Percentiles rank a stretch among this genome's conserved stretches.
These are phyloP conservation scores for Cynanchum wilfordii DNA, from an alignment of 257 asterid genomes.

Conservation along the genomic window DNA sequence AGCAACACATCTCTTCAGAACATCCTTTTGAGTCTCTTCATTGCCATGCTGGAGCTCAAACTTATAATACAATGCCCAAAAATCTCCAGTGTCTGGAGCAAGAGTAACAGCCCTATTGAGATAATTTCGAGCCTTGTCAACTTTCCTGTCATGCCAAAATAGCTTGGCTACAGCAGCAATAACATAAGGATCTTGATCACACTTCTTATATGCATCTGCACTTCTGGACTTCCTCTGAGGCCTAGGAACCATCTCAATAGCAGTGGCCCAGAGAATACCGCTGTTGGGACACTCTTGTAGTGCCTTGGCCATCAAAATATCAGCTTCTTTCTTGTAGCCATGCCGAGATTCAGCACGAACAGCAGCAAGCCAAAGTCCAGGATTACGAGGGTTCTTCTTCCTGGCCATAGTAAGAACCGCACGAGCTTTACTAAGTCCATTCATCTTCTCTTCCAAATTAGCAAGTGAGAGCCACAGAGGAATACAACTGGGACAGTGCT, in stretches of 20 bases:
- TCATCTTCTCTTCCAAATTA: constrained; percentile 66
- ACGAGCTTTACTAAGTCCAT: constrained; percentile 68
- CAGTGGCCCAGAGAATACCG: constrained; percentile 77
- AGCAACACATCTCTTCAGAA: constrained; percentile 58
- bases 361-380: constrained; percentile 90
- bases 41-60: constrained; percentile 72
- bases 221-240: constrained; percentile 65
- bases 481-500: constrained; percentile 59
- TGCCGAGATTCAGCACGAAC: constrained; percentile 73
- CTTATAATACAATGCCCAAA: constrained; percentile 78
- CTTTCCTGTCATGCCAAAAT: constrained; percentile 86
- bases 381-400: constrained; percentile 71
- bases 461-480: constrained; percentile 88
- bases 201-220: constrained; percentile 59
- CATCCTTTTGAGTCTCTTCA: constrained; percentile 70
- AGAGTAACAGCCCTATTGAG: constrained; percentile 71
- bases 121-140: constrained; percentile 71
- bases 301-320: constrained; percentile 79
- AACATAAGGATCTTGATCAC: constrained; percentile 70
- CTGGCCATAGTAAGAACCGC: constrained; percentile 81
- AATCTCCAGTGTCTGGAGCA: constrained; percentile 83
- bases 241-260: constrained; percentile 71
- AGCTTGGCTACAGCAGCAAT: constrained; percentile 72
- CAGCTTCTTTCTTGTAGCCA: constrained; percentile 79
- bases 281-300: constrained; percentile 84